Conservation (phyloP, 2,329 filamentous ascomycete species). For the Xylaria sp. region DNA sequence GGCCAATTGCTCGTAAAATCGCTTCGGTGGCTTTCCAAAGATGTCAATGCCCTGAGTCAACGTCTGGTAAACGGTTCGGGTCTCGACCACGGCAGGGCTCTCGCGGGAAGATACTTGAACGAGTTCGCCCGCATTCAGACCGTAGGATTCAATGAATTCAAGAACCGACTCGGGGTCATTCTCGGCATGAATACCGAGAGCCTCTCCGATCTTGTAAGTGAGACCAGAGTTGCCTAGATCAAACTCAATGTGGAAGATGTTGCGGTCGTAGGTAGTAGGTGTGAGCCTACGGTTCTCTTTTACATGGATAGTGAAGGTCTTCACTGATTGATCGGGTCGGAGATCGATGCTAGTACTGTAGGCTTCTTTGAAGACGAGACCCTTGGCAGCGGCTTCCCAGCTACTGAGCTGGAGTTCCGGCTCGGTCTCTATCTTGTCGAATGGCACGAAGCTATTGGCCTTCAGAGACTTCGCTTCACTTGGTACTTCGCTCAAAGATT, state of each 20-base stretch:
- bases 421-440: conserved; percentile 80
- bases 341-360: conserved; percentile 79
- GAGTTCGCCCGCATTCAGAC: conserved; percentile 81
- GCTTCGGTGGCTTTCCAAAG: conserved; percentile 95
- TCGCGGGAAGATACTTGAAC: conserved; percentile 94
- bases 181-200: conserved; percentile 94
- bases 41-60: conserved; percentile 94
- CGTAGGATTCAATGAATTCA: conserved; percentile 91
- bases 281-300: conserved; percentile 96
- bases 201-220: conserved; percentile 96
- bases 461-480: conserved; percentile 69
- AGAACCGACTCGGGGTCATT: conserved; percentile 83
- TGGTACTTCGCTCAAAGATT: conserved; percentile 68
- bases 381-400: conserved; percentile 88
- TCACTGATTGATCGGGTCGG: conserved; percentile 85
- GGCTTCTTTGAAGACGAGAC: conserved; percentile 92
- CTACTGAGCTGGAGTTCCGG: conserved; percentile 71
- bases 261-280: conserved; percentile 88
- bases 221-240: conserved; percentile 91
- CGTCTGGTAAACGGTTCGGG: conserved; percentile 91
- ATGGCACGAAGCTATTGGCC: conserved; percentile 83
- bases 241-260: conserved; percentile 99
- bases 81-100: conserved; percentile 77
- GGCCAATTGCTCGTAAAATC: conserved; percentile 93
- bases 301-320: conserved; percentile 88